Evolutionary conservation across 805 yeast species (phyloP).

Genomic region (Starmera caribaea): DNA sequence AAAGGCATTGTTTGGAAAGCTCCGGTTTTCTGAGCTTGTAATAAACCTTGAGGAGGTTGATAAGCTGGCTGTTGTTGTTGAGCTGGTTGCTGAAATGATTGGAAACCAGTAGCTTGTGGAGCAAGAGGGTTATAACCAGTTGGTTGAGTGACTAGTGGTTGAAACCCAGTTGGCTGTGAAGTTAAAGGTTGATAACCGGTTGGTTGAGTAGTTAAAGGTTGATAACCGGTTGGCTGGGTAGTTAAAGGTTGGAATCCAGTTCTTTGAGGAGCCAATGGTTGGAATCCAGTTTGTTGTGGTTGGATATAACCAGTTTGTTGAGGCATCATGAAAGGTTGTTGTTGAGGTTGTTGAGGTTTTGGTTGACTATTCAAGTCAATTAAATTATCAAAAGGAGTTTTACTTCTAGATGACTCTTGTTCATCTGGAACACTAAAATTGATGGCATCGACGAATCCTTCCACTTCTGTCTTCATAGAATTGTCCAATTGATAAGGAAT

Average conservation of each 20-base stretch:
- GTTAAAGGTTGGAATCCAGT: constrained; percentile 31
- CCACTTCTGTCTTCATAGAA: constrained; percentile 72
- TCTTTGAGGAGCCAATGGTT: constrained; percentile 20
- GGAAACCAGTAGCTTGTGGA: constrained; percentile 30
- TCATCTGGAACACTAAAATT: constrained; percentile 66
- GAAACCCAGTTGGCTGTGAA: constrained; percentile 41
- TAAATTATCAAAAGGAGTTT: constrained; percentile 33
- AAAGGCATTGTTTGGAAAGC: constrained; percentile 34
- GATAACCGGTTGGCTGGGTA: constrained; percentile 19
- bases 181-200: constrained; percentile 24
- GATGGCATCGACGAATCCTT: constrained; percentile 83
- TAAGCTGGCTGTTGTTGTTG: constrained; percentile 17
- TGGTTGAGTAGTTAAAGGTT: constrained; percentile 18
- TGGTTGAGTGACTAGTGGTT: constrained; percentile 15
- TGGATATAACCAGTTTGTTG: constrained; percentile 26
- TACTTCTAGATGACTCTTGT: constrained; percentile 11
- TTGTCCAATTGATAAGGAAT: constrained; percentile 68
- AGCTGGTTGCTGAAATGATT: constrained; percentile 18
- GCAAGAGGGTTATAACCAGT: constrained; percentile 24
- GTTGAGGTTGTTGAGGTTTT: constrained; percentile 16
- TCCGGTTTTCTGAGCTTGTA: constrained; percentile 64
- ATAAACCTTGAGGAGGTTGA: constrained; percentile 22
- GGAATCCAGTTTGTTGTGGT: constrained; percentile 17
- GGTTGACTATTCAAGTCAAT: constrained; percentile 21
- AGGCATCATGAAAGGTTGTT: constrained; percentile 21